phyloP scores from a whole-genome alignment of 2,329 filamentous ascomycete genomes.

The Orbilia quercus region DNA sequence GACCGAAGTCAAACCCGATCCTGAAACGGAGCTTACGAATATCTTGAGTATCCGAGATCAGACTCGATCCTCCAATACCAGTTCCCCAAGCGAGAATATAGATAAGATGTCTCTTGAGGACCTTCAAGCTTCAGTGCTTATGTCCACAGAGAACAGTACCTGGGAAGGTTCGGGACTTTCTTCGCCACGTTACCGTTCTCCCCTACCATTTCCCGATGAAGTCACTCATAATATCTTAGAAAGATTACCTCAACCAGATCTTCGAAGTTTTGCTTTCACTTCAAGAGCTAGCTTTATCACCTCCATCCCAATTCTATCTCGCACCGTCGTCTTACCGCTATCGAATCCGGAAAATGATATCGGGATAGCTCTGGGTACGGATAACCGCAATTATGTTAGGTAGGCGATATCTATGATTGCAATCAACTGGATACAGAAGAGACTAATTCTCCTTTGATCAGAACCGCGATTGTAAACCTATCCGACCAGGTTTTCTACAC shows the following conservation, averaged over 20 bases:
- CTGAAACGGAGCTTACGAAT: no score
- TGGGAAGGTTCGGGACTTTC: neutral
- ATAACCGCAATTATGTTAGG: conserved; percentile 16
- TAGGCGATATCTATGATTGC: conserved; percentile 4
- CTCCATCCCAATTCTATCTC: conserved; percentile 15
- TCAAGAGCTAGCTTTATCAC: conserved; percentile 27
- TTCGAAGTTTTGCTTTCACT: conserved; percentile 22
- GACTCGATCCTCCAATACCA: neutral
- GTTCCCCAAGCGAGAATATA: neutral
- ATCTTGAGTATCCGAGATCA: neutral
- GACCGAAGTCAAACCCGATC: no score
- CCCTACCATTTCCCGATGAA: conserved; percentile 9
- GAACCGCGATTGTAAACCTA: conserved; percentile 33
- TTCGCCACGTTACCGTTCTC: neutral
- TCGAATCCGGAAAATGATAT: neutral
- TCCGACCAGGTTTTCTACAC: conserved; percentile 23
- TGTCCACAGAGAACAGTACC: neutral
- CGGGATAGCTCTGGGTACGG: neutral
- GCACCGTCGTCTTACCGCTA: conserved; percentile 13
- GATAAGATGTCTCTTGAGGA: neutral
- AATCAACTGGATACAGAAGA: neutral
- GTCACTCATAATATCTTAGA: conserved; percentile 22
- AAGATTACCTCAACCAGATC: conserved; percentile 6
- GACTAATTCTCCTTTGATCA: neutral
- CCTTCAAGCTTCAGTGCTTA: neutral